A percentile compares a stretch with the other conserved stretches of the same genome.
Evolutionary conservation across 208 protist species (phyloP).

Genomic region (Naegleria gruberi): DNA sequence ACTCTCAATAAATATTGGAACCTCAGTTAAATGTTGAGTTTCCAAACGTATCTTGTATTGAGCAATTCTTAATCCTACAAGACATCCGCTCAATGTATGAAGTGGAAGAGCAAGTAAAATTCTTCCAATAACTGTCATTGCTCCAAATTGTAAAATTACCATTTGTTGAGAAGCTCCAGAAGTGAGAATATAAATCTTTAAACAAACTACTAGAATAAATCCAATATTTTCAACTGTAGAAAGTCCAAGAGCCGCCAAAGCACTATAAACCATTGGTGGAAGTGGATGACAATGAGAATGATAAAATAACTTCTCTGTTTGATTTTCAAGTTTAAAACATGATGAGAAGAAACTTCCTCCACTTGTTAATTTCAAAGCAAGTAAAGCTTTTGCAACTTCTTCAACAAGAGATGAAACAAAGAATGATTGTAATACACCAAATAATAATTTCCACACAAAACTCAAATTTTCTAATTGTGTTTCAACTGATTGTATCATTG

Average conservation of each 20-base stretch:
- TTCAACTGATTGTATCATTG: background rate
- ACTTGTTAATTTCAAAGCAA: background rate
- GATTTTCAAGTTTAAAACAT: background rate
- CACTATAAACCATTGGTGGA: background rate
- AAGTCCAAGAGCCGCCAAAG: background rate
- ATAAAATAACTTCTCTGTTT: background rate
- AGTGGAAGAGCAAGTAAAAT: background rate
- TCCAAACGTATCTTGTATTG: background rate
- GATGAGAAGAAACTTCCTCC: background rate
- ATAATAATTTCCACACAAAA: background rate
- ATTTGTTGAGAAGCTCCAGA: too few species aligned
- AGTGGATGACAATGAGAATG: background rate
- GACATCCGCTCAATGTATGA: background rate
- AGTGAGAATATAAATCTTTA: background rate
- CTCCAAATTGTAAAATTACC: background rate
- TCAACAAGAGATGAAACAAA: background rate
- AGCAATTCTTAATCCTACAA: background rate
- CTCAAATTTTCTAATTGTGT: too few species aligned
- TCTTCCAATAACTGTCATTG: background rate
- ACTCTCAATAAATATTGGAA: background rate
- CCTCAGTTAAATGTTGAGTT: background rate
- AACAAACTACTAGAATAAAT: background rate
- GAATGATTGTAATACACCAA: background rate
- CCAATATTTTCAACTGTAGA: slow-evolving; percentile 15
- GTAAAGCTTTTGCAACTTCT: background rate